Conservation (phyloP, 1,284 basidiomycete genomes). For the Leccinum variabile region DNA sequence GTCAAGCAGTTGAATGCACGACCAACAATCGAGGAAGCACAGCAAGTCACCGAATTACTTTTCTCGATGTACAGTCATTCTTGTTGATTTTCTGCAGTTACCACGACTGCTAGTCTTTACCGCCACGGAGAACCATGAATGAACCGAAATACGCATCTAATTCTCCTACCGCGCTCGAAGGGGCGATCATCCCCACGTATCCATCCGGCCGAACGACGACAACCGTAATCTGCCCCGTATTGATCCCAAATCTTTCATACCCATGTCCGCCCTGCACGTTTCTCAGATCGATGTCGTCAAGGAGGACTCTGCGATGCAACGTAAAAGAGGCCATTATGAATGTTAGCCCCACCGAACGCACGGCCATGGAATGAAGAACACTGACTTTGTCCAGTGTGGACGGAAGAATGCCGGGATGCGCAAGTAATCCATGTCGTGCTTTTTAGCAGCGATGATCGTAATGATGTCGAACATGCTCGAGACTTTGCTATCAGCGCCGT, state of each 20-base stretch:
- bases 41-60: not conserved
- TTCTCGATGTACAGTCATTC: not conserved
- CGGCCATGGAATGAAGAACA: not conserved
- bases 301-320: not conserved
- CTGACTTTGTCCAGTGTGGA: not conserved
- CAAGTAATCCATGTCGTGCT: not conserved
- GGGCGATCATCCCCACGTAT: not conserved
- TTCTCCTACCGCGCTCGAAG: not conserved
- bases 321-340: too few species aligned
- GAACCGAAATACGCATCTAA: not conserved
- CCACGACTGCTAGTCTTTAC: not conserved
- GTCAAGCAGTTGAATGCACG: not conserved
- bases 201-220: not conserved
- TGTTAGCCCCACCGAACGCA: not conserved
- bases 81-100: not conserved
- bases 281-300: not conserved
- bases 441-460: not conserved
- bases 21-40: not conserved
- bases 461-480: not conserved
- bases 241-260: not conserved
- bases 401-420: not conserved
- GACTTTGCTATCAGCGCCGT: not conserved
- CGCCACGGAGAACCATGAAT: not conserved
- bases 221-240: not conserved
- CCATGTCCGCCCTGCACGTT: not conserved